Evolutionary conservation across 2,329 filamentous ascomycete species (phyloP), one percentile per base, ranked within the genome.

Genomic region (Sporothrix dimorphospora): DNA sequence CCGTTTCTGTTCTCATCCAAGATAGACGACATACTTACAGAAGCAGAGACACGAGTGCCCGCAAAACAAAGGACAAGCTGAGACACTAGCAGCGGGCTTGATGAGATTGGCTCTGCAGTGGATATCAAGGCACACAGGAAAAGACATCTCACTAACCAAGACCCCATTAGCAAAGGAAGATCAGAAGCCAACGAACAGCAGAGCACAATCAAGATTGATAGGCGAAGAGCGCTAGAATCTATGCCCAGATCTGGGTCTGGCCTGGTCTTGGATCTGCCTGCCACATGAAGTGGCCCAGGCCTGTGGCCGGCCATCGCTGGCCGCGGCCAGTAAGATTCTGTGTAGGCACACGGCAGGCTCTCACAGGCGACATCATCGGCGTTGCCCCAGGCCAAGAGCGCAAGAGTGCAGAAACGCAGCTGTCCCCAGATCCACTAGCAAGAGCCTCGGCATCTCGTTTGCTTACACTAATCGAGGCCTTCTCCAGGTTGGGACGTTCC

Each of bases 391-490:
- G 30, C 55, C 30, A 61, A 61, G 30, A 30, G 9, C 4, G 40
- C n/a, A 51, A 40, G 34, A 38, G 3, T 27, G 24, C 55, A 7
- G 19, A 27, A 27, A 11, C 53, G 14, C 24, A 24, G 14, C 55
- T 59, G 27, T 14, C 27, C 45, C 27, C 65, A 69, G 57, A 69
- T 57, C 45, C 55, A 65, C 66, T 69, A 72, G 71, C 45, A 61
- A 38, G 55, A 69, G 71, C 71, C 71, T 72, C 71, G 71, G 71
- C 71, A 72, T 72, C 55, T 69, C 47, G 30, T 24, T 40, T 34
- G 57, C 21, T 61, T 65, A 47, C 49, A 47, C 11, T 65, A 65
- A 65, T 47, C 40, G 34, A 47, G 40, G 42, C 21, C 16, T 30
- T 30, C 57, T 63, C 34, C 57, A 45, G 6, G 38, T 45, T 16